Conservation (phyloP, 2,329 filamentous ascomycete species). For the Xylariales sp. region DNA sequence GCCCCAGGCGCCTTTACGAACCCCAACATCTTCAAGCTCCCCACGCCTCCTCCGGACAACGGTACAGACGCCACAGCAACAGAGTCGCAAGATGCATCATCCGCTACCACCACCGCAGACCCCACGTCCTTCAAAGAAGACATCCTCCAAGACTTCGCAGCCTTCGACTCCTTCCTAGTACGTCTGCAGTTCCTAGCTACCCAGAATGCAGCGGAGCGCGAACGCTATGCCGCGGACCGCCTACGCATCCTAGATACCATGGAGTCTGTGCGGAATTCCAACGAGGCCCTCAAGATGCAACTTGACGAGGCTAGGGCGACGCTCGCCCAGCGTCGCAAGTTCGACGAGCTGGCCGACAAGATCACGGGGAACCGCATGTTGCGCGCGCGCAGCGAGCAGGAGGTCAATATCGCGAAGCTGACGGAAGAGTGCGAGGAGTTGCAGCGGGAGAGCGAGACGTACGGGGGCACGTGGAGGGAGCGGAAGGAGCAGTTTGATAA, state of each 20-base stretch:
- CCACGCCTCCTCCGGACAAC: conserved; percentile 62
- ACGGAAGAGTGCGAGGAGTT: conserved; percentile 85
- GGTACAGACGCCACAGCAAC: conserved; percentile 27
- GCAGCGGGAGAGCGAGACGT: conserved; percentile 76
- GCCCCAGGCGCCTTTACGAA: conserved; percentile 61
- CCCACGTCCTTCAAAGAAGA: conserved; percentile 57
- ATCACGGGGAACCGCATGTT: conserved; percentile 79
- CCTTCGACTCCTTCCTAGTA: conserved; percentile 79
- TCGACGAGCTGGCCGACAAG: conserved; percentile 82
- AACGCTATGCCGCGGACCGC: conserved; percentile 78
- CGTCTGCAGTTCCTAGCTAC: conserved; percentile 83
- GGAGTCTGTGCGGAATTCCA: conserved; percentile 71
- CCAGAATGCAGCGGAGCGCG: conserved; percentile 77
- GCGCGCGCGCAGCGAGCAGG: conserved; percentile 78
- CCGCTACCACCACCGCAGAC: too few relatives aligned
- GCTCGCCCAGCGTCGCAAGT: conserved; percentile 73
- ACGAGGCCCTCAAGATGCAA: conserved; percentile 64
- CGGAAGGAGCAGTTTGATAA: conserved; percentile 79
- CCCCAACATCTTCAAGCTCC: conserved; percentile 44
- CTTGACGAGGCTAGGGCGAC: conserved; percentile 72
- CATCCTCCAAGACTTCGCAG: conserved; percentile 79
- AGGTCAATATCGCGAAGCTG: conserved; percentile 71
- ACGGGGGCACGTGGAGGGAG: conserved; percentile 79
- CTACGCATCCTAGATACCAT: conserved; percentile 73
- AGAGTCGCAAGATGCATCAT: conserved; percentile 10